Conservation (phyloP, 2,329 filamentous ascomycete genomes). For the Saccharata proteae region DNA sequence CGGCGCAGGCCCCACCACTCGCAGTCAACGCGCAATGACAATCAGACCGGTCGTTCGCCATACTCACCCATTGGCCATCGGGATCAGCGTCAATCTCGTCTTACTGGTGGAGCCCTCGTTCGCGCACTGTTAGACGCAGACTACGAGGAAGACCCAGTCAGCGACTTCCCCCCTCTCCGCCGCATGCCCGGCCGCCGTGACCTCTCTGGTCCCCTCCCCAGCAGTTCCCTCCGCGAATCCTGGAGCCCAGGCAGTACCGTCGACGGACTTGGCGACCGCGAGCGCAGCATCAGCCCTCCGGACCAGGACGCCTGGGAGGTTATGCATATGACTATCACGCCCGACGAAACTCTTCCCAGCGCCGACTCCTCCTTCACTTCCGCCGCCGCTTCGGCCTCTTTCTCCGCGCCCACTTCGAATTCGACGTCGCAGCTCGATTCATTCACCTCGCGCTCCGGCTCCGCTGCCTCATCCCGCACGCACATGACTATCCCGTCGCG, state of each 20-base stretch:
- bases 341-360: constrained; percentile 70
- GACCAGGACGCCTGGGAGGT: constrained; percentile 61
- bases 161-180: constrained; percentile 23
- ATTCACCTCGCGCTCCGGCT: constrained; percentile 8
- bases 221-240: constrained; percentile 25
- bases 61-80: too few relatives aligned
- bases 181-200: constrained; percentile 26
- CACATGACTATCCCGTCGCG: constrained; percentile 26
- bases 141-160: constrained; percentile 14
- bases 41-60: too few relatives aligned
- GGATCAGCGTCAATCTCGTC: too few relatives aligned
- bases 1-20: too few relatives aligned
- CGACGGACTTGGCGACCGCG: constrained; percentile 73
- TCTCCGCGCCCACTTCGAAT: constrained; percentile 14
- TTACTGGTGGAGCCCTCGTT: too few relatives aligned
- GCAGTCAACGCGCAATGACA: too few relatives aligned
- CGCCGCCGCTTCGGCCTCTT: constrained; percentile 41
- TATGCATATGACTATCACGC: constrained; percentile 65
- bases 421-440: constrained; percentile 6
- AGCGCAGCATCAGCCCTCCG: constrained; percentile 68
- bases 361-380: constrained; percentile 74
- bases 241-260: constrained; percentile 30
- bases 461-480: constrained; percentile 23
- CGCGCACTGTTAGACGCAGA: too few relatives aligned
- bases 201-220: constrained; percentile 22